phyloP scores from a whole-genome alignment of 768 basidiomycete species.

The Russula virescens region DNA sequence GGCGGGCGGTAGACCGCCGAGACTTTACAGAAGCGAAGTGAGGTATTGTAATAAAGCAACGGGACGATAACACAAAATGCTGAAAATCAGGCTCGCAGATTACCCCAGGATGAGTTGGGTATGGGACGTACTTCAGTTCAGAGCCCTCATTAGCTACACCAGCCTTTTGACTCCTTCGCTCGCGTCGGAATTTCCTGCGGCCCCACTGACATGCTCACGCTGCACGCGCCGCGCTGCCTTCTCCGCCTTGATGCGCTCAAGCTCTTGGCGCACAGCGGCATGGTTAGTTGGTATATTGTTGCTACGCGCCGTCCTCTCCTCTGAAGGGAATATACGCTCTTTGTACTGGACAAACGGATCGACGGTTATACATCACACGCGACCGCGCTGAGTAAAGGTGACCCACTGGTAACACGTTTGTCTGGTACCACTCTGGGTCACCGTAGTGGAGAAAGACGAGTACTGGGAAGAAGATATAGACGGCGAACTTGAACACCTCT shows the following conservation, averaged over 20 bases:
- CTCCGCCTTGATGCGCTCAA: slow-evolving; percentile 66
- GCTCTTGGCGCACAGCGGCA: slow-evolving; percentile 56
- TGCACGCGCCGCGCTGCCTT: slow-evolving; percentile 42
- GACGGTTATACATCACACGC: not conserved
- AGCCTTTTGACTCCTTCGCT: slow-evolving; percentile 28
- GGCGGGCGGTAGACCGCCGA: not conserved
- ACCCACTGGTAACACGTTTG: slow-evolving; percentile 69
- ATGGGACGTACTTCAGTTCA: slow-evolving; percentile 1
- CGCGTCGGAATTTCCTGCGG: slow-evolving; percentile 27
- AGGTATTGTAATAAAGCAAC: not conserved
- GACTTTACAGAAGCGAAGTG: not conserved
- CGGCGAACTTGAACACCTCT: slow-evolving; percentile 84
- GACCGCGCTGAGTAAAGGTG: not conserved
- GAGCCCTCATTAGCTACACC: not conserved
- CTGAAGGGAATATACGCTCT: slow-evolving; percentile 62
- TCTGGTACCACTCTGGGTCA: slow-evolving; percentile 80
- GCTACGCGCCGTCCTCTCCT: slow-evolving; percentile 46
- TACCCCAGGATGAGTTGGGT: not conserved
- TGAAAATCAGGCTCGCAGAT: not conserved
- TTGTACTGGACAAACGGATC: slow-evolving; percentile 48
- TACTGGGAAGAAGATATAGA: slow-evolving; percentile 84
- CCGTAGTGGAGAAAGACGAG: slow-evolving; percentile 78
- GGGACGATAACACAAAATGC: not conserved
- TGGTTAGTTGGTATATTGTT: slow-evolving; percentile 61
- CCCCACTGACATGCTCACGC: slow-evolving; percentile 35